These are phyloP conservation scores for Quercus rubra DNA, from an alignment of 306 rosid genomes.

Conservation along the genomic window DNA sequence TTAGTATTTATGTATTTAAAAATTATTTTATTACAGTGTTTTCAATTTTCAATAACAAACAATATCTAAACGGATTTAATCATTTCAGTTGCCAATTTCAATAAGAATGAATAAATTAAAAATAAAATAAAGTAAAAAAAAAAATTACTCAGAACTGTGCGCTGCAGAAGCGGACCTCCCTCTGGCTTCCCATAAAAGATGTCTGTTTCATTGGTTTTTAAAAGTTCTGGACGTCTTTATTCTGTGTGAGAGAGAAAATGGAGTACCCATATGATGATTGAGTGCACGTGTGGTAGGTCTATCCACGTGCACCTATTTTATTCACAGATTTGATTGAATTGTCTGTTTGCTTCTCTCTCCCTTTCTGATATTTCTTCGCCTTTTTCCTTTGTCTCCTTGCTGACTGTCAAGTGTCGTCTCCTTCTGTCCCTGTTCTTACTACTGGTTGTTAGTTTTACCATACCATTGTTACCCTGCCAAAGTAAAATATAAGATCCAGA, in stretches of 20 bases:
- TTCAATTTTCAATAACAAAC: background rate
- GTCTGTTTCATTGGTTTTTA: constrained; percentile 25
- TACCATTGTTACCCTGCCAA: background rate
- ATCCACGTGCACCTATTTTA: constrained; percentile 83
- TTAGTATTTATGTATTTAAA: no score
- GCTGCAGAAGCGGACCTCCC: constrained; percentile 11
- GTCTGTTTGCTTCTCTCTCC: constrained; percentile 26
- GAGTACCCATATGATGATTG: constrained; percentile 47
- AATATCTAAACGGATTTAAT: no score
- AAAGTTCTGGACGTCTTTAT: constrained; percentile 37
- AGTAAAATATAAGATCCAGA: background rate
- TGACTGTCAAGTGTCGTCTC: background rate
- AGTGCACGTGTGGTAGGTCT: constrained; percentile 95
- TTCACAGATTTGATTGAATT: constrained; percentile 51
- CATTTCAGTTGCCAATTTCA: constrained; percentile 33
- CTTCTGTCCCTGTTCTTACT: background rate
- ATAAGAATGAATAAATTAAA: constrained; percentile 10
- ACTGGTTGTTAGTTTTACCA: background rate
- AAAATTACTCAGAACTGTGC: constrained; percentile 13
- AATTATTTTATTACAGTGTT: no score
- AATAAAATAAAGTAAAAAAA: no score
- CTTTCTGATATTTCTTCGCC: background rate
- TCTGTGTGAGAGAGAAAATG: background rate
- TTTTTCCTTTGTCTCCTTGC: constrained; percentile 2
- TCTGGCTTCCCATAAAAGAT: constrained; percentile 1